phyloP scores from a whole-genome alignment of 2,329 filamentous ascomycete species.

The Capronia epimyces region DNA sequence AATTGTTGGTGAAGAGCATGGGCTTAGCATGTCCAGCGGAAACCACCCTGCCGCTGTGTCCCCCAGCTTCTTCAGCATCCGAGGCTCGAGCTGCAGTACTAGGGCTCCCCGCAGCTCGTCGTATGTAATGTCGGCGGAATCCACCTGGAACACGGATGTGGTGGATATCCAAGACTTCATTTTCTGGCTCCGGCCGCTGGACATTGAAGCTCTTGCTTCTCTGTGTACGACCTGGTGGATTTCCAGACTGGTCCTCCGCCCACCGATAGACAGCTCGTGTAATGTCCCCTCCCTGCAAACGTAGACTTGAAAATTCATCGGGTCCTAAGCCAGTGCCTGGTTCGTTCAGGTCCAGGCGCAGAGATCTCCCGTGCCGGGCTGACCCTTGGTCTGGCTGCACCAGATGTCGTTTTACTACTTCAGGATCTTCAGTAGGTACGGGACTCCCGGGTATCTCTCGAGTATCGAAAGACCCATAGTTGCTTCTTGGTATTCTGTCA shows the following conservation, averaged over 20 bases:
- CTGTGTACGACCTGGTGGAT: constrained; percentile 52
- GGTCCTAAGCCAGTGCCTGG: constrained; percentile 46
- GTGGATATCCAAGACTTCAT: constrained; percentile 76
- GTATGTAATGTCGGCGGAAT: constrained; percentile 83
- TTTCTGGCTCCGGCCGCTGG: constrained; percentile 69
- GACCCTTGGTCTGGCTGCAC: constrained; percentile 58
- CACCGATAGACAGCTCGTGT: constrained; percentile 94
- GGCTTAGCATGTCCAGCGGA: constrained; percentile 40
- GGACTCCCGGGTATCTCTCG: constrained; percentile 51
- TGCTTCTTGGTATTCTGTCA: constrained; percentile 56
- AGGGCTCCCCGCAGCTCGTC: constrained; percentile 66
- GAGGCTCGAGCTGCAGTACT: constrained; percentile 39
- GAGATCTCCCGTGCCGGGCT: constrained; percentile 35
- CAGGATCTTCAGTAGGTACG: constrained; percentile 72
- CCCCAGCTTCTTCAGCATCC: constrained; percentile 35
- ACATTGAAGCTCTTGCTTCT: constrained; percentile 86
- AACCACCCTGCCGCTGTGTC: constrained; percentile 32
- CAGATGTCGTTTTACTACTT: constrained; percentile 83
- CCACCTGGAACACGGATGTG: constrained; percentile 90
- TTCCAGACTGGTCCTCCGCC: constrained; percentile 79
- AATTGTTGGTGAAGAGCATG: constrained; percentile 79
- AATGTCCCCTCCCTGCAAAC: constrained; percentile 88
- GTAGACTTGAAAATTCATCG: constrained; percentile 88
- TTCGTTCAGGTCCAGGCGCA: constrained; percentile 31
- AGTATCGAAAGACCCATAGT: constrained; percentile 77